Evolutionary conservation across 768 basidiomycete species (phyloP).

Genomic region (Amanita muscaria): DNA sequence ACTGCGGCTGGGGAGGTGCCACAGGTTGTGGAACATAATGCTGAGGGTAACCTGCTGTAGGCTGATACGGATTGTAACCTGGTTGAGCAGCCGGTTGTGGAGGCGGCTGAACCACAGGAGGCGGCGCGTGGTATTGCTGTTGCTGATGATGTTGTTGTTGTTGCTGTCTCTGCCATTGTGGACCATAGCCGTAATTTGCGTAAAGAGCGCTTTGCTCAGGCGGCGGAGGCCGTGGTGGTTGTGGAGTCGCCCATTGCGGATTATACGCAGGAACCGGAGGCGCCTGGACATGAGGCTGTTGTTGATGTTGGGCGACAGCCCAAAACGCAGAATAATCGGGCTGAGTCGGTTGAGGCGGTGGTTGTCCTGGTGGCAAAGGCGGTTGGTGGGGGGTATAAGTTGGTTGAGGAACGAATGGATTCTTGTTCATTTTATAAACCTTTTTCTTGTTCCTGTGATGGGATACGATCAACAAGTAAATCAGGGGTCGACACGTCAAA

Average conservation of each 20-base stretch:
- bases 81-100: conserved; percentile 50
- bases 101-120: conserved; percentile 43
- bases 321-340: conserved; percentile 77
- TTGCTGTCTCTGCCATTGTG: conserved; percentile 63
- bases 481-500: not conserved
- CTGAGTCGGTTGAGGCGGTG: conserved; percentile 56
- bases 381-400: conserved; percentile 65
- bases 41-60: conserved; percentile 52
- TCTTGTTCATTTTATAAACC: conserved; percentile 67
- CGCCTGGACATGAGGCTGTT: conserved; percentile 43
- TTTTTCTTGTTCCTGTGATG: not conserved
- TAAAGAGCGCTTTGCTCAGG: conserved; percentile 80
- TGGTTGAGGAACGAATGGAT: conserved; percentile 68
- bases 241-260: conserved; percentile 59
- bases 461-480: not conserved
- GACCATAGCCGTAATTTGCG: conserved; percentile 87
- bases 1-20: conserved; percentile 43
- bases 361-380: conserved; percentile 73
- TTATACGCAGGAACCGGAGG: conserved; percentile 43
- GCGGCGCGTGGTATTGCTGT: conserved; percentile 43
- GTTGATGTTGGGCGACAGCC: conserved; percentile 44
- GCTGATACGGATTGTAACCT: conserved; percentile 72
- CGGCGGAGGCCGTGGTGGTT: conserved; percentile 51
- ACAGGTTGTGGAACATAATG: conserved; percentile 59
- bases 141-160: conserved; percentile 65